Base-by-base conservation (phyloP, 768 basidiomycete species). In the Lanmaoa pseudosensibilis region DNA sequence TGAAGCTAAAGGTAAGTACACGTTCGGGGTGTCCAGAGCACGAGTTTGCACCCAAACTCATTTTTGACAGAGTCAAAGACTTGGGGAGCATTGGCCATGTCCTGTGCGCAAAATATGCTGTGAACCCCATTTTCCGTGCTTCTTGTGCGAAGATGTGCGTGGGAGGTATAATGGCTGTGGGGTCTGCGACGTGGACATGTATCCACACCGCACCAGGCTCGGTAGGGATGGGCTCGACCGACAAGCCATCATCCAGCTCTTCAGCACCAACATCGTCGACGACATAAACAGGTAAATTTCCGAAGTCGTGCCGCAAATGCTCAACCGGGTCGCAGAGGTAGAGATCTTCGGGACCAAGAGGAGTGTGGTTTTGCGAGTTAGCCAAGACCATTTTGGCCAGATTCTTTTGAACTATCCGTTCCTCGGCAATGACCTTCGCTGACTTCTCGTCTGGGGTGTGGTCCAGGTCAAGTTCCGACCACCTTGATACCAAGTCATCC, bases 171-270 rank as follows among this genome's bases (percentile, higher is more conserved):
- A 88, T 61, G 12, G 86, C 77, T 2, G 92, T 93, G 0, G 95
- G 95, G 69, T 99, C 97, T 11, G 97, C 95, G 54, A 99, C 80
- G 67, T 98, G 97, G 25, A 88, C 78, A 64, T 98, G 95, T 12
- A 96, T 68, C 96, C 97, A 98, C 44, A 74, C 67, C 19, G 71
- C 78, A 16, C 78, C 81, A 2, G 83, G 82, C 46, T 89, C 84
- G 4, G 74, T 73, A 5, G 80, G 77, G 33, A 87, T 78, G n/a
- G 73, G 66, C 60, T 96, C 90, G 32, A 98, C 66, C 2, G 94
- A 95, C 33, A 99, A 64, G 3, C 94, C 97, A 68, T 99, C 97
- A 67, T 99, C 97, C 21, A 98, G 80, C 66, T 99, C 97, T 64
- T 88, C 73, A 0, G 97, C 94, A 8, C 64, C 68, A 0, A 77